Conservation (phyloP, 1,284 basidiomycete species). For the Cutaneotrichosporon sp. region DNA sequence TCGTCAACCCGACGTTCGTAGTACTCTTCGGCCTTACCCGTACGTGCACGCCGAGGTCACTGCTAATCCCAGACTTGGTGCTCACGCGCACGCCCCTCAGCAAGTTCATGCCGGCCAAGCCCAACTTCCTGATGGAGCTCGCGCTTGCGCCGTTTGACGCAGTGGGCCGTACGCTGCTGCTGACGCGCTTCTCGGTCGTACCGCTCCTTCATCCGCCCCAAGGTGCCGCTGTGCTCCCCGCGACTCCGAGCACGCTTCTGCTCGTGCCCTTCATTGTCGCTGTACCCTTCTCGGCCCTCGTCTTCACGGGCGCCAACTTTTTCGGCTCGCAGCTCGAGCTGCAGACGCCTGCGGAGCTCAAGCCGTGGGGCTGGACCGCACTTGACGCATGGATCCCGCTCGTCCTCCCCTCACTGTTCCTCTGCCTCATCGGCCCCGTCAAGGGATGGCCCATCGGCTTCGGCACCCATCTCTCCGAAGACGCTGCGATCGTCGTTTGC, state of each 20-base stretch:
- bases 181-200: constrained; percentile 42
- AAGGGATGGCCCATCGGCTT: constrained; percentile 33
- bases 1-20: constrained; percentile 37
- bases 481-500: constrained; percentile 35
- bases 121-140: constrained; percentile 34
- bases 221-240: constrained; percentile 17
- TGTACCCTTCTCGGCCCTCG: constrained; percentile 40
- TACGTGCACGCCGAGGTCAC: not conserved
- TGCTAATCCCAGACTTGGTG: constrained; percentile 28
- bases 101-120: constrained; percentile 30
- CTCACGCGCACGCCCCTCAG: constrained; percentile 40
- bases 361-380: constrained; percentile 39
- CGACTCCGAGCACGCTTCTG: constrained; percentile 38
- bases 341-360: constrained; percentile 39
- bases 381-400: constrained; percentile 43
- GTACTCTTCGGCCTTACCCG: constrained; percentile 27
- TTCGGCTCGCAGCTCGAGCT: constrained; percentile 34
- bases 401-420: constrained; percentile 34
- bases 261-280: constrained; percentile 44
- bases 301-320: constrained; percentile 38
- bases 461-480: constrained; percentile 17
- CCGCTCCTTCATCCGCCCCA: constrained; percentile 24
- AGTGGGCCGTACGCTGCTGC: constrained; percentile 44
- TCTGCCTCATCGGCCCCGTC: constrained; percentile 37
- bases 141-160: constrained; percentile 39